Evolutionary conservation across 176 grass and related monocot species (phyloP).

Genomic region (Canna indica): DNA sequence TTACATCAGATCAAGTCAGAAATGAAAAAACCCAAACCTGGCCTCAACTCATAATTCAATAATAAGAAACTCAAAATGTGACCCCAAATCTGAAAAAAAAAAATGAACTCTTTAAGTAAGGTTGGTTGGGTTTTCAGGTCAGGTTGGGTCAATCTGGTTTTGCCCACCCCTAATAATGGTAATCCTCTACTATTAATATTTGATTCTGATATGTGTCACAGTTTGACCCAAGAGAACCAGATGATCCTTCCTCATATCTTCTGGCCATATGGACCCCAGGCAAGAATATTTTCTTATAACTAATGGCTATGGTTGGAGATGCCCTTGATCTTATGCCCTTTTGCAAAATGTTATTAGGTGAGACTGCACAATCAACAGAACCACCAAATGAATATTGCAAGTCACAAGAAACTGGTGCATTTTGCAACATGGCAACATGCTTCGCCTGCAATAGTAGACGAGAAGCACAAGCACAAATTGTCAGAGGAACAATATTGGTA

Average conservation of each 20-base stretch:
- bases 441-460: constrained; percentile 54
- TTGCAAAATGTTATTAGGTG: constrained; percentile 35
- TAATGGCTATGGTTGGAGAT: constrained; percentile 3
- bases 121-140: no score
- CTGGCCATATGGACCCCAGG: constrained; percentile 81
- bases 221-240: constrained; percentile 56
- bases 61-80: no score
- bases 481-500: constrained; percentile 76
- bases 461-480: constrained; percentile 55
- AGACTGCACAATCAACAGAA: constrained; percentile 76
- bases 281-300: constrained; percentile 15
- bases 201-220: constrained; percentile 22
- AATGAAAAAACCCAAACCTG: no score
- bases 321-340: not conserved
- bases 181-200: not conserved
- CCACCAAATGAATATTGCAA: constrained; percentile 53
- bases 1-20: no score
- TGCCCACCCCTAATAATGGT: no score
- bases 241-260: constrained; percentile 69
- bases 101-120: no score
- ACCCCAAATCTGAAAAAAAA: no score
- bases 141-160: no score
- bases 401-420: constrained; percentile 33
- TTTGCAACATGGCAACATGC: constrained; percentile 48
- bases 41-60: no score